These are phyloP conservation scores for Kitagawia praeruptora DNA, from an alignment of 129 eudicot species.

Conservation along the genomic window DNA sequence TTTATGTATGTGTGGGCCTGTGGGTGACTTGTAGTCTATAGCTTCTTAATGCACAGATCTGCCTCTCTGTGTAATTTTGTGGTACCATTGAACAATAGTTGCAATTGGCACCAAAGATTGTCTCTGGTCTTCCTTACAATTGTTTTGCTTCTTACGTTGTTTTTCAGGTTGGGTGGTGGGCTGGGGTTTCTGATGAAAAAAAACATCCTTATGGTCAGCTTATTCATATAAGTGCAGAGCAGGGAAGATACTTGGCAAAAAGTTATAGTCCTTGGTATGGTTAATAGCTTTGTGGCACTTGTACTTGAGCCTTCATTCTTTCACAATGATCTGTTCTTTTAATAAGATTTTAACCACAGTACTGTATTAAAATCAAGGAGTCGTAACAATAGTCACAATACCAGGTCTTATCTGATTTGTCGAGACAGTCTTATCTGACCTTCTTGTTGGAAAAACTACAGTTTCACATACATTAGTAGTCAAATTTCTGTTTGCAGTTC, in stretches of 20 bases:
- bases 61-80: no score
- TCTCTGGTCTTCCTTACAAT: neutral
- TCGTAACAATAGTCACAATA: neutral
- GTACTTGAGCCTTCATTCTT: no score
- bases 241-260: constrained; percentile 14
- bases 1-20: no score
- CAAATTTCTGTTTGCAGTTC: neutral
- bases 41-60: no score
- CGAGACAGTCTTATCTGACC: neutral
- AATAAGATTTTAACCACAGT: no score
- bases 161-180: neutral
- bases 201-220: neutral
- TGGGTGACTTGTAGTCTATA: no score
- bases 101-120: no score
- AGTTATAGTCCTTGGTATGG: constrained; percentile 78
- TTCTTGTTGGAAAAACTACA: neutral
- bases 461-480: neutral
- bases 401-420: neutral
- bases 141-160: neutral
- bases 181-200: neutral
- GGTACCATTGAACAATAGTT: no score
- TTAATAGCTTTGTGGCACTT: neutral
- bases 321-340: neutral
- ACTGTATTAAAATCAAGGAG: neutral
- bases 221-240: constrained; percentile 4